Base-by-base conservation (phyloP, 306 rosid species). In the Corylus avellana region DNA sequence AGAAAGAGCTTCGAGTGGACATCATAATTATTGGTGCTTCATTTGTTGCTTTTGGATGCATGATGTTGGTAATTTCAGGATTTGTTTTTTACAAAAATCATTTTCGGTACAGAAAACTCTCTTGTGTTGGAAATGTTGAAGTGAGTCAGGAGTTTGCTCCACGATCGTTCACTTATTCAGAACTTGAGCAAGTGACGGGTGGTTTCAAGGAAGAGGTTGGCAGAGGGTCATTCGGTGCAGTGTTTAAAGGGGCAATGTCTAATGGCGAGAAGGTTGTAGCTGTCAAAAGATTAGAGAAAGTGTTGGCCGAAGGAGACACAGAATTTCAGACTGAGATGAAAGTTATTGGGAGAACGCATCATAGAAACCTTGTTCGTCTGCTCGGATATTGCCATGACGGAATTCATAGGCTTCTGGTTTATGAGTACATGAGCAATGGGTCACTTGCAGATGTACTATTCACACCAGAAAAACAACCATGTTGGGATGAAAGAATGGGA, bases 201-300 rank as follows among this genome's bases (percentile, higher is more conserved):
- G 58, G 55, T 47, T 84, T 84, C 70, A 80, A 69, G 61, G 84
- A 80, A 35, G 83, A 74, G 51, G 9, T 73, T 3, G 84, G 84
- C 1, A 72, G 72, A 73, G 85, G 87, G 57, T 64, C 71, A 7
- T 84, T 61, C 9, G 80, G 79, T 11, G 73, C 74, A 4, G 80
- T 84, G 13, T 77, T 77, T 53, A 84, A 73, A 66, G 84, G 84
- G 14, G 57, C 14, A 25, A 77, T 59, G 8, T 1, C 2, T 5
- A 20, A 22, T 4, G 25, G 76, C 35, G 51, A 71, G n/a, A 79
- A 48, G 50, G 20, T 18, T 22, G 76, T 84, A 5, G 87, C 80
- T 4, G 74, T 84, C 2, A 84, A 80, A 54, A 80, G 25, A 22
- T 37, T 80, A 7, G 57, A 63, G 7, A 80, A 63, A 55, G 29